A percentile compares a stretch with the other conserved stretches of the same genome.
Evolutionary conservation across 129 eudicot species (phyloP).

Genomic region (Flaveria ramosissima): DNA sequence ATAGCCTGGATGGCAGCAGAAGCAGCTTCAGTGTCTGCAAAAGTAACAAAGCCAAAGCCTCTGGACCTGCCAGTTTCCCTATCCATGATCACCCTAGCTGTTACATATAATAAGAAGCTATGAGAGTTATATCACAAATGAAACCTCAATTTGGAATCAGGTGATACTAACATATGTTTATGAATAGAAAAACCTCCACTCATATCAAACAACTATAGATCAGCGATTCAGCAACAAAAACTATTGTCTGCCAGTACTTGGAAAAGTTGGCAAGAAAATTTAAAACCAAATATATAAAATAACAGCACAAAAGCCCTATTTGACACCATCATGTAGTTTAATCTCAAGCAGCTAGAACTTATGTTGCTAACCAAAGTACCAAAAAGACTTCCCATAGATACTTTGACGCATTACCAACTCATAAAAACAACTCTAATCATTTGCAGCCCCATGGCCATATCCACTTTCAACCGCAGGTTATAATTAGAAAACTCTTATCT

Average conservation of each 20-base stretch:
- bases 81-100: constrained; percentile 19
- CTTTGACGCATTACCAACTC: background rate
- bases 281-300: too few relatives aligned
- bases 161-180: background rate
- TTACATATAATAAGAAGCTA: constrained; percentile 12
- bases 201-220: too few relatives aligned
- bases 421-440: background rate
- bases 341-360: background rate
- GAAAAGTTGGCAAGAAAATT: too few relatives aligned
- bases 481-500: background rate
- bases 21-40: constrained; percentile 20
- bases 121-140: background rate
- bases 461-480: background rate
- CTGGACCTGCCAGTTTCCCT: constrained; percentile 15
- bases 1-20: constrained; percentile 19
- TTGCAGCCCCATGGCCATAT: background rate
- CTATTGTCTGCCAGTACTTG: too few relatives aligned
- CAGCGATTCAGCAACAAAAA: too few relatives aligned
- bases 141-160: background rate
- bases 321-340: too few relatives aligned
- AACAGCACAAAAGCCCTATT: too few relatives aligned
- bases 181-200: background rate
- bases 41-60: constrained; percentile 16
- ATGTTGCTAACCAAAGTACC: background rate
- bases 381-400: background rate